Percentiles rank a stretch among this genome's conserved stretches.
Conservation (phyloP, 495 filamentous ascomycete species). For the Ramalina intermedia region DNA sequence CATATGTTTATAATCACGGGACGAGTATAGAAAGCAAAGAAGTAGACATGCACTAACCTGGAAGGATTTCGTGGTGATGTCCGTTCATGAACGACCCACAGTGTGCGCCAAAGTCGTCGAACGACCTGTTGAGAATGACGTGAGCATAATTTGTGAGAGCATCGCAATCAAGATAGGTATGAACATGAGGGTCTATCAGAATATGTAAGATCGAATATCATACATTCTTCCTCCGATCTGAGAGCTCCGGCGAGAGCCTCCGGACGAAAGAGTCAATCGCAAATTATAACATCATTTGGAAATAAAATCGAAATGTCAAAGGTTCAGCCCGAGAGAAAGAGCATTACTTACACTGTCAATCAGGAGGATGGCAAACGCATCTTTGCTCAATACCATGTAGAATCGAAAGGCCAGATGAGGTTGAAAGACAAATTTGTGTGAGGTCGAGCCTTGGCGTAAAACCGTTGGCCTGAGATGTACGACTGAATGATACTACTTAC, state of each 20-base stretch:
- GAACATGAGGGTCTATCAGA: slow-evolving; percentile 42
- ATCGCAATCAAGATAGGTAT: slow-evolving; percentile 9
- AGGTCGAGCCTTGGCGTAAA: no score
- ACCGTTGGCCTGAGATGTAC: no score
- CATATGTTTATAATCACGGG: slow-evolving; percentile 64
- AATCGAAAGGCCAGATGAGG: no score
- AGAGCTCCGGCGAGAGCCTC: slow-evolving; percentile 74
- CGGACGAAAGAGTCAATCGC: slow-evolving; percentile 77
- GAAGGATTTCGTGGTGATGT: no score
- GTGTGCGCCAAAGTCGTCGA: slow-evolving; percentile 18
- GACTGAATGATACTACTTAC: no score
- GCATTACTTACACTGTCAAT: no score
- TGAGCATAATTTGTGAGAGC: slow-evolving; percentile 2
- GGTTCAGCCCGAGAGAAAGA: no score
- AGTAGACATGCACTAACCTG: not conserved
- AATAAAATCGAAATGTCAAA: not conserved
- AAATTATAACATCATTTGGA: slow-evolving; percentile 87
- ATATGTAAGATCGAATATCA: slow-evolving; percentile 98
- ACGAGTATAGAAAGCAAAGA: slow-evolving; percentile 14
- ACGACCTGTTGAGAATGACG: not conserved
- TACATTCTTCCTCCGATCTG: slow-evolving; percentile 48
- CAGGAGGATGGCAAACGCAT: no score
- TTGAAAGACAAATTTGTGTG: no score
- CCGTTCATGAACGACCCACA: not conserved
- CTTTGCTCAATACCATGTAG: no score